Conservation (phyloP, 345 rosid species). For the Gossypium australe region DNA sequence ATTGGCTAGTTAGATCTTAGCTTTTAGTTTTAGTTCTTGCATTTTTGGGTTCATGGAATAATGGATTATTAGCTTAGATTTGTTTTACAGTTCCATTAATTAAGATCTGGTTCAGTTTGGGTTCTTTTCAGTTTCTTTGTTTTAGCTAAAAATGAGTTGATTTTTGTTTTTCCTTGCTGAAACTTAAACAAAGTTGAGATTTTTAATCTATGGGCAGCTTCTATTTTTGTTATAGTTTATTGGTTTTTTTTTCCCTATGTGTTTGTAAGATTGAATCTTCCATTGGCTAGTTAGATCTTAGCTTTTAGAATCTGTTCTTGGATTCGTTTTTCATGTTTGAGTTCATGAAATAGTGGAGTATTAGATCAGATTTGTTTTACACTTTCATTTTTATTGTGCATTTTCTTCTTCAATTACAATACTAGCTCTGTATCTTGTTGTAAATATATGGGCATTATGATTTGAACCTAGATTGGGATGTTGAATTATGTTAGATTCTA, state of each 20-base stretch:
- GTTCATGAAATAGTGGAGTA: neutral
- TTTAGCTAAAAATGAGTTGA: neutral
- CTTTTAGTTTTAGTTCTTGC: neutral
- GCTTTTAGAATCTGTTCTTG: neutral
- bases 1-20: constrained; percentile 4
- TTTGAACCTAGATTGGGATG: neutral
- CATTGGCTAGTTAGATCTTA: constrained; percentile 2
- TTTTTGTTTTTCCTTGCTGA: neutral
- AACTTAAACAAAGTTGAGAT: neutral
- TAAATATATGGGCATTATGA: neutral
- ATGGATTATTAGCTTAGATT: neutral
- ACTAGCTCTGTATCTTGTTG: neutral
- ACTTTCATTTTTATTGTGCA: neutral
- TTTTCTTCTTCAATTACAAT: neutral
- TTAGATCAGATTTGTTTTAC: neutral
- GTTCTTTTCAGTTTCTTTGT: neutral
- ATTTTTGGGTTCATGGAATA: neutral
- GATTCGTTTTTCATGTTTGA: neutral
- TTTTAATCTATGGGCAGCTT: neutral
- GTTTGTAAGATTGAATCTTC: neutral
- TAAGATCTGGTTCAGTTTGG: neutral
- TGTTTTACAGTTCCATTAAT: neutral
- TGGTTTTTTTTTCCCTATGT: neutral
- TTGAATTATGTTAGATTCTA: neutral
- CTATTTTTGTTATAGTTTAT: neutral